These are phyloP conservation scores for Botryosphaeria dothidea DNA, from an alignment of 2,329 filamentous ascomycete species.

Conservation along the genomic window DNA sequence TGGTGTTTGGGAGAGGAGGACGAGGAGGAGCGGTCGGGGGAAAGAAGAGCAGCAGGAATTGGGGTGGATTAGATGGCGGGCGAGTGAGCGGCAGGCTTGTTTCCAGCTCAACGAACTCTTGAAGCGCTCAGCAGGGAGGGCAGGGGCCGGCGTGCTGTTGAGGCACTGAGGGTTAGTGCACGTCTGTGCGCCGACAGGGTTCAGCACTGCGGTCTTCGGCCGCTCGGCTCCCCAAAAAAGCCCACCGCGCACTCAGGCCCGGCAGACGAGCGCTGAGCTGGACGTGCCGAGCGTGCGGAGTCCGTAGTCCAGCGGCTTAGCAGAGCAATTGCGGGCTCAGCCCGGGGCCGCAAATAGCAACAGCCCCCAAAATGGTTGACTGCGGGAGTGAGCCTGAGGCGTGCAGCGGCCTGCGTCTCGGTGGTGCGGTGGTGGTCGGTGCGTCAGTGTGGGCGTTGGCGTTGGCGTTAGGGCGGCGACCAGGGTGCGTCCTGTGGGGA, in stretches of 20 bases:
- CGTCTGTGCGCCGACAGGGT: neutral
- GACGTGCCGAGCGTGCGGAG: slow-evolving; percentile 1
- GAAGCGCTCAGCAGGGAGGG: slow-evolving; percentile 2
- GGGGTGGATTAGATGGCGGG: neutral
- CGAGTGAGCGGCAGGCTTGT: neutral
- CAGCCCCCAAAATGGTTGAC: neutral
- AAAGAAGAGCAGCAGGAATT: slow-evolving; percentile 12
- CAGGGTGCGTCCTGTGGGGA: slow-evolving; percentile 1
- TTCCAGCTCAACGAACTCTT: neutral
- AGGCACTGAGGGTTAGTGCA: neutral
- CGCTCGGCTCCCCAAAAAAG: neutral
- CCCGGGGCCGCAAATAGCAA: neutral
- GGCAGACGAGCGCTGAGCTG: neutral
- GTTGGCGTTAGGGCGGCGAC: neutral
- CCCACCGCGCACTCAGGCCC: neutral
- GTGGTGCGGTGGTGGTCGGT: neutral
- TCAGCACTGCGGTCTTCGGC: neutral
- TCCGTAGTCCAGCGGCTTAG: neutral
- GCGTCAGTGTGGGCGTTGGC: neutral
- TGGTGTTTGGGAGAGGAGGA: neutral
- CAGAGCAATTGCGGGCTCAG: neutral
- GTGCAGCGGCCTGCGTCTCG: too few species aligned
- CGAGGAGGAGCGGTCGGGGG: neutral
- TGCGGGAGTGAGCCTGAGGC: neutral
- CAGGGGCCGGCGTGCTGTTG: slow-evolving; percentile 1